Evolutionary conservation across 345 rosid species (phyloP), one percentile per base, ranked within the genome.

Genomic region (Kernera saxatilis): DNA sequence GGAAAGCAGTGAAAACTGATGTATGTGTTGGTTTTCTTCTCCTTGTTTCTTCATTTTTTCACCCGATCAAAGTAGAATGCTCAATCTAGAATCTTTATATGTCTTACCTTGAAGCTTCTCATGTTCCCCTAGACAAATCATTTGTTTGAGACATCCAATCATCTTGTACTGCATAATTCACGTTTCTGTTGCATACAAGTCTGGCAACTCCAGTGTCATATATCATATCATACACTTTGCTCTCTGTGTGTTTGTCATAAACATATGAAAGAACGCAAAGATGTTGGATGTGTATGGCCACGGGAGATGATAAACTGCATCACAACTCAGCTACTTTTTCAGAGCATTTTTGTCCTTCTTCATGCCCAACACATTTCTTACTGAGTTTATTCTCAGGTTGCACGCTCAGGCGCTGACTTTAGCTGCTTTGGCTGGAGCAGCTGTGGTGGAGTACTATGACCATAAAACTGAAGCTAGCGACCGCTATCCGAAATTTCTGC

Each of bases 351-450:
- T 29, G 32, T 29, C 7, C 1, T 5, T 29, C 32, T 29, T 29
- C 32, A 29, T 29, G 6, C 6, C 32, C 6, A 29, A 27, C 30
- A 27, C 5, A 27, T 27, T 27, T 27, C 30, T 27, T 27, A 27
- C 0, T 6, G 30, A 27, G 30, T 27, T 27, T 29, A 5, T 62
- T 51, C 1, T 5, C 79, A 90, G 96, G 96, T 73, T 92, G 79
- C 92, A 92, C 19, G 95, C 98, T 0, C 95, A 90, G 80, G 96
- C 88, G 3, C 82, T 92, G 50, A 90, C 93, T 0, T 81, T 90
- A 65, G 95, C 88, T 52, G 92, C 96, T 8, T 61, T 92, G 41
- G 95, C 87, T 27, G 98, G 94, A 51, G 96, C 94, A 37, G 98
- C 92, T 0, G 69, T 73, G 27, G 94, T 85, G 0, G 96, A 92